Evolutionary conservation across 1,284 basidiomycete species (phyloP).

Genomic region (Cryptococcus maquisensis): DNA sequence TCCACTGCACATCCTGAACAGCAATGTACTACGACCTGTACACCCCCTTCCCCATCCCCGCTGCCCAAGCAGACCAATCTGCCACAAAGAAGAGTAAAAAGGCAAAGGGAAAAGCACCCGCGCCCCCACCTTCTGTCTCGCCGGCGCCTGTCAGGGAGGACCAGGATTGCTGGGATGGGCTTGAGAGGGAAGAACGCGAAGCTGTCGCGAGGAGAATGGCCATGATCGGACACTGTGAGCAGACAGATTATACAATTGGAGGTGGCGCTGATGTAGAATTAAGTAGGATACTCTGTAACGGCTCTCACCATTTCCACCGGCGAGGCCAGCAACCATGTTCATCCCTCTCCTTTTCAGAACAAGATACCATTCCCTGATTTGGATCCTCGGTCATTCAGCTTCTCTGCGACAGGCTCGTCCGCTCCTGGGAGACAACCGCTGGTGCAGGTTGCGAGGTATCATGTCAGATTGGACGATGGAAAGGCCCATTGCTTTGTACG

Average conservation of each 20-base stretch:
- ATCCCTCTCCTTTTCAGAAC: constrained; percentile 33
- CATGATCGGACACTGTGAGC: constrained; percentile 41
- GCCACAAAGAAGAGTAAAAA: constrained; percentile 33
- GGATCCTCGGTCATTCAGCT: constrained; percentile 30
- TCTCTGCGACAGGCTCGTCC: neutral
- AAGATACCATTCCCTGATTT: constrained; percentile 37
- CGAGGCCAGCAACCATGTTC: constrained; percentile 28
- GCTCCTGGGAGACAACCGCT: constrained; percentile 19
- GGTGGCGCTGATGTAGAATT: neutral
- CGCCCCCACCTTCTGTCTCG: neutral
- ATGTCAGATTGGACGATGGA: constrained; percentile 43
- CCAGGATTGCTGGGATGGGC: constrained; percentile 37
- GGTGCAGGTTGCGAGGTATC: constrained; percentile 44
- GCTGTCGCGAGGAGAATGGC: constrained; percentile 31
- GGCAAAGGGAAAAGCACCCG: constrained; percentile 28
- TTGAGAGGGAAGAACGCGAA: constrained; percentile 32
- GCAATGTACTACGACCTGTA: constrained; percentile 48
- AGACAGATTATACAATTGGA: neutral
- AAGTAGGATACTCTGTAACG: constrained; percentile 46
- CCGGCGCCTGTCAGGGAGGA: neutral
- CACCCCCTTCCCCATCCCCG: constrained; percentile 38
- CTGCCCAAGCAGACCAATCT: constrained; percentile 2
- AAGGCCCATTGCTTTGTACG: constrained; percentile 41
- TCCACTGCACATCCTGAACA: too few relatives aligned
- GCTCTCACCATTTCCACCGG: constrained; percentile 34